These are phyloP conservation scores for Cladosporium austrohemisphaericum DNA, from an alignment of 2,329 filamentous ascomycete species.

Conservation along the genomic window DNA sequence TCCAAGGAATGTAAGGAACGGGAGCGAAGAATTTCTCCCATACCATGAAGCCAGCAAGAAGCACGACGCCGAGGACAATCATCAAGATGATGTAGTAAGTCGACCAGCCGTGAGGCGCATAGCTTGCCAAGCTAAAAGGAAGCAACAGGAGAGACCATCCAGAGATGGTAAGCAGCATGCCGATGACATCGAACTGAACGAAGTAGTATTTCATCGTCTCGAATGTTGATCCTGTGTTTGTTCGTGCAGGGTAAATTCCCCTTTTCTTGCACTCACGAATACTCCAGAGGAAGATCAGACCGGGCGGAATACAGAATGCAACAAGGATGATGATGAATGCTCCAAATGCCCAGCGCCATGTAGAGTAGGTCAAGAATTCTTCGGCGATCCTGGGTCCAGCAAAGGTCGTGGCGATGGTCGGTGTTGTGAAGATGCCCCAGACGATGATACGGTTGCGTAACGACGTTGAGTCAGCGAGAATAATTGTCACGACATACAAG, in stretches of 20 bases:
- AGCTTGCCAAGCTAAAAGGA: constrained; percentile 56
- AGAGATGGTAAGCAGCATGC: constrained; percentile 29
- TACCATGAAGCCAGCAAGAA: constrained; percentile 45
- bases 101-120: constrained; percentile 35
- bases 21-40: constrained; percentile 58
- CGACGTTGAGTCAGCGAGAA: constrained; percentile 32
- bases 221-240: constrained; percentile 19
- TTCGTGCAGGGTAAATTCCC: constrained; percentile 27
- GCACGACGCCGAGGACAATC: constrained; percentile 31
- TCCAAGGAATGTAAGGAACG: constrained; percentile 56
- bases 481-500: constrained; percentile 30
- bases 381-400: constrained; percentile 27
- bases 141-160: constrained; percentile 64
- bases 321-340: constrained; percentile 31
- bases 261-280: constrained; percentile 28
- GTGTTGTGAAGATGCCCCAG: constrained; percentile 30
- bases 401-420: constrained; percentile 33
- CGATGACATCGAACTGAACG: constrained; percentile 30
- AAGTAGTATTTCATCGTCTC: constrained; percentile 43
- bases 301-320: constrained; percentile 26
- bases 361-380: constrained; percentile 21
- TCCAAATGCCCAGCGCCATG: constrained; percentile 32
- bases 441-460: constrained; percentile 31
- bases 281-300: constrained; percentile 34
- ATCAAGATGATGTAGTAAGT: constrained; percentile 39